Base-by-base conservation (phyloP, 306 rosid species). In the Quercus suber region DNA sequence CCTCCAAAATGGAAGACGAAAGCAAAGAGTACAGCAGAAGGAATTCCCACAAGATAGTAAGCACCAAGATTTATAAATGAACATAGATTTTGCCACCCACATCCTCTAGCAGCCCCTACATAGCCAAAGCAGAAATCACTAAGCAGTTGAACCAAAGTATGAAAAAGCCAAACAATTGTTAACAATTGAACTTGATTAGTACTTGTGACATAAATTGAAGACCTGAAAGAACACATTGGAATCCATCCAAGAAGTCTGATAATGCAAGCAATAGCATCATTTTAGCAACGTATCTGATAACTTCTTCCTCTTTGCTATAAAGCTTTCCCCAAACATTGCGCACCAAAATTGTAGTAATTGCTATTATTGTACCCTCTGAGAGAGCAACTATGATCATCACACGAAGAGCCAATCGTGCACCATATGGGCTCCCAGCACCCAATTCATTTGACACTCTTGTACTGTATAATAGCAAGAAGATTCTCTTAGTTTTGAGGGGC, bases 81-180 rank as follows among this genome's bases (percentile, higher is more conserved):
- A 55, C 94, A 87, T 18, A 90, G 81, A 43, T 87, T 88, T 76
- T 90, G 94, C 94, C 94, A 88, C 15, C 94, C 92, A 85, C 94
- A 88, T 25, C 94, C 92, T 87, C 94, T 88, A 2, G 89, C 94
- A 85, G 88, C 87, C 14, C 94, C 94, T 90, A 23, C 17, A 64
- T 9, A 59, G 53, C 33, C 63, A 76, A 78, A 68, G 30, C 60
- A 79, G 30, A 79, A 43, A 2, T 53, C 31, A 6, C 43, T 72
- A 74, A 58, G 35, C 70, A 31, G 41, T 64, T 30, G 45, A 60
- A 55, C 9, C 61, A 41, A 49, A 58, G 49, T 70, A 4, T 11
- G 7, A 15, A 59, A 30, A 73, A 69, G 12, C 4, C 33, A 75
- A 73, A 15, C 28, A 49, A 12, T n/a, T 20, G 71, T 11, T 35